Base-by-base conservation (phyloP, 129 eudicot species). In the Ambrosia trifida region DNA sequence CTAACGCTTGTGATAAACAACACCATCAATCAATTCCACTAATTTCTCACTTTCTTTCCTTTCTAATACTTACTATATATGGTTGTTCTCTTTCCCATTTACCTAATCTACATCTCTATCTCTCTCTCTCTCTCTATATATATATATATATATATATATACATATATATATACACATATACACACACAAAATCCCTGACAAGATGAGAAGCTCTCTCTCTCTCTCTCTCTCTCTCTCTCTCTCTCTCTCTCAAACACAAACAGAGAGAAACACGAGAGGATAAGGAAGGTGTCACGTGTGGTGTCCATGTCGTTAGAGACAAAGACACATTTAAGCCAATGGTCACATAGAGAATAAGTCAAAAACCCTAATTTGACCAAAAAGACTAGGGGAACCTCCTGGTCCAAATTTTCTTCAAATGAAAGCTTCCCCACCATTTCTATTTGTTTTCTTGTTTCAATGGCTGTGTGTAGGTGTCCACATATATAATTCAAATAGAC, bases 241-340 rank as follows among this genome's bases (percentile, higher is more conserved):
- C 43, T 38, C 61, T 54, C 33, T 54, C 61, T 53, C 60, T 19
- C 43, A 7, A 40, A 9, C 33, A 20, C 6, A 9, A 54, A 54
- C 38, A 57, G 38, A 31, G 40, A 58, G 65, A 59, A 59, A 9
- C 65, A 59, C 43, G 18, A 59, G 20, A 31, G 65, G 65, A 59
- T 59, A 18, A 17, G 65, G 41, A 59, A 59, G 18, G 11, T 59
- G 65, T 59, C 65, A 59, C 65, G 65, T 59, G 65, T 31, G 36
- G 65, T 59, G 65, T 59, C 65, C 65, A 59, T 59, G 65, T 30
- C 65, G 65, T 59, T 30, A 58, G n/a, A 28, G 65, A 59, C 65
- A 59, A 59, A 31, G 41, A 12, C 65, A 59, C 65, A 31, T 59
- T 59, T 59, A 59, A 31, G 65, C 19, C 30, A 41, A 59, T 30